Percentiles rank a stretch among this genome's conserved stretches.
phyloP scores from a whole-genome alignment of 2,329 filamentous ascomycete genomes.

The Sporothrix mexicana region DNA sequence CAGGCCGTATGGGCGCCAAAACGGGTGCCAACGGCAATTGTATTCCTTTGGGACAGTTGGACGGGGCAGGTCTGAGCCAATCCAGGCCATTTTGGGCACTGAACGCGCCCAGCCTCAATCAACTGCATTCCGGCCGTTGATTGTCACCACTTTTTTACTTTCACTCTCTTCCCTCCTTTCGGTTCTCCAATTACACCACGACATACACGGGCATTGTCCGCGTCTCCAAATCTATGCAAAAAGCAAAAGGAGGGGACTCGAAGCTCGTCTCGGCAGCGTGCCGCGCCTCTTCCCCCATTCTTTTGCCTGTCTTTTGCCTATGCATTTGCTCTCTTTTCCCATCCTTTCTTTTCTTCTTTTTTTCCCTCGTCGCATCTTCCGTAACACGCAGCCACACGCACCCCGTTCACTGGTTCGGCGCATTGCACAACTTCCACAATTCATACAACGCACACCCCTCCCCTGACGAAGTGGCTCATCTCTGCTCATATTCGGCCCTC shows the following conservation, averaged over 20 bases:
- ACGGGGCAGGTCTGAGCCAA: too few species aligned
- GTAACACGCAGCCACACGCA: constrained; percentile 17
- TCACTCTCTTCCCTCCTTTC: background rate
- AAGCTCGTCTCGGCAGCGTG: background rate
- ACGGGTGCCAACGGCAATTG: background rate
- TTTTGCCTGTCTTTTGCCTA: background rate
- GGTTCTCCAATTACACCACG: background rate
- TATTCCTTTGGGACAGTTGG: too few species aligned
- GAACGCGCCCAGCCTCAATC: background rate
- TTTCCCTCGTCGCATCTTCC: background rate
- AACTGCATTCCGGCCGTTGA: background rate
- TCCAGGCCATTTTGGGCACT: too few species aligned
- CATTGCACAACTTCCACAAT: background rate
- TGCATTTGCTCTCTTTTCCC: background rate
- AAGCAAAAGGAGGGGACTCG: too few species aligned
- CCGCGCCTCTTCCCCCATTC: background rate
- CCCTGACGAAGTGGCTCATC: constrained; percentile 26
- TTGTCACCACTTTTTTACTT: background rate
- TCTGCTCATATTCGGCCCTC: background rate
- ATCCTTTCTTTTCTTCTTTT: background rate
- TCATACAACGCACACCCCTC: background rate
- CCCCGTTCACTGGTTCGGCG: constrained; percentile 10
- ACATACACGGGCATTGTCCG: background rate
- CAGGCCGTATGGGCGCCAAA: background rate
- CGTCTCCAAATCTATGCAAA: background rate